Evolutionary conservation across 441 rosid species (phyloP), one percentile per base, ranked within the genome.

Genomic region (Erodium moschatum): DNA sequence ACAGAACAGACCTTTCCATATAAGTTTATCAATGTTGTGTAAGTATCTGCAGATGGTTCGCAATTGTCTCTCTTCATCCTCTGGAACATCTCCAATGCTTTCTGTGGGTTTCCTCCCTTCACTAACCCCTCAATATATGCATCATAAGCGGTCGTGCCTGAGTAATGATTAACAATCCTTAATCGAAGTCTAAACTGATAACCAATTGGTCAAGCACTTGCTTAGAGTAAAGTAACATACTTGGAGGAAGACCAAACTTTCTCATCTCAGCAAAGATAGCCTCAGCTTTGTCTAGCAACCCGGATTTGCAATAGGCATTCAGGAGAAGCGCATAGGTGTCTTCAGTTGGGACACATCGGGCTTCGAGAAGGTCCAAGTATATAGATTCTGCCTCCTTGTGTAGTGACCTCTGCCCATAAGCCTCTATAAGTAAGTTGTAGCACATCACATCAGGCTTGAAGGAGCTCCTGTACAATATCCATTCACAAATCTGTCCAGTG

Each of bases 401-500:
- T 29, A 71, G 77, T 12, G 83, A 79, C 70, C 87, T 86, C 69
- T 76, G 86, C 46, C 96, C 97, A 9, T 88, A 90, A 24, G 93
- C 89, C 70, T 92, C 98, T 72, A 92, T 86, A 60, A 92, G 89
- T 74, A 92, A 74, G 82, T 92, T 92, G 90, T 82, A 90, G 81
- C 88, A 84, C 67, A 92, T 82, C 12, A 92, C 90, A 78, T 90
- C 96, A 62, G 88, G 80, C 79, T 83, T 82, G 81, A 87, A 92
- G 65, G 92, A 85, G 85, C 98, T 87, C 73, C 86, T 84, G 72
- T 79, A 52, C 83, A 88, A 77, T 74, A 90, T 81, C 98, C 97
- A 92, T 73, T 88, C 89, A 78, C 93, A 85, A 71, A 90, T 82
- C 98, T 92, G 85, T 67, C 79, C 18, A 65, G 80, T 46, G 65